Percentiles rank a stretch among this genome's conserved stretches.
Evolutionary conservation across 495 filamentous ascomycete species (phyloP).

Genomic region (Amniculicola lignicola): DNA sequence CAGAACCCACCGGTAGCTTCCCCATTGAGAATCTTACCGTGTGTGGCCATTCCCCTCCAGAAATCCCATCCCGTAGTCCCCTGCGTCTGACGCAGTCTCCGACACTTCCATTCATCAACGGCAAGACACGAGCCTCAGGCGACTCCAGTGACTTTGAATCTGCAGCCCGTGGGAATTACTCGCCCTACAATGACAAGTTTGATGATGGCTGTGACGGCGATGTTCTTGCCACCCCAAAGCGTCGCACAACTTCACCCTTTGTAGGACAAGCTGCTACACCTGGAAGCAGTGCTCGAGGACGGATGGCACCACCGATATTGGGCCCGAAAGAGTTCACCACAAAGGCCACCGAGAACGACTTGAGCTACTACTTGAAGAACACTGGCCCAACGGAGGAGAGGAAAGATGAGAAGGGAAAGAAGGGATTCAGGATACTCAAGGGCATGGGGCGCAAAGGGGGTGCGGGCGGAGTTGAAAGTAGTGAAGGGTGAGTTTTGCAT

Average conservation of each 20-base stretch:
- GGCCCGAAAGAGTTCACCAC: slow-evolving; percentile 2
- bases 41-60: not conserved
- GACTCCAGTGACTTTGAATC: slow-evolving; percentile 10
- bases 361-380: slow-evolving; percentile 12
- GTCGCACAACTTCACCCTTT: not conserved
- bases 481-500: too few species aligned
- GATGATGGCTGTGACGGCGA: not conserved
- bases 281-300: not conserved
- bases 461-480: not conserved
- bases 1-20: not conserved
- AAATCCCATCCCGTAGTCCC: slow-evolving; percentile 4
- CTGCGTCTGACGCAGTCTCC: not conserved
- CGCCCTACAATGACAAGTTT: slow-evolving; percentile 10
- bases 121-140: not conserved
- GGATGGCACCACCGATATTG: slow-evolving; percentile 16
- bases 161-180: slow-evolving; percentile 20
- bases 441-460: slow-evolving; percentile 1
- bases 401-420: not conserved
- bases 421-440: slow-evolving; percentile 9
- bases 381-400: slow-evolving; percentile 5
- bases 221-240: not conserved
- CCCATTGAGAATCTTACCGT: not conserved
- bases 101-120: not conserved
- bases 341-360: slow-evolving; percentile 2
- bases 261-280: not conserved